Base-by-base conservation (phyloP, 495 filamentous ascomycete species). In the Neurospora sublineolata region DNA sequence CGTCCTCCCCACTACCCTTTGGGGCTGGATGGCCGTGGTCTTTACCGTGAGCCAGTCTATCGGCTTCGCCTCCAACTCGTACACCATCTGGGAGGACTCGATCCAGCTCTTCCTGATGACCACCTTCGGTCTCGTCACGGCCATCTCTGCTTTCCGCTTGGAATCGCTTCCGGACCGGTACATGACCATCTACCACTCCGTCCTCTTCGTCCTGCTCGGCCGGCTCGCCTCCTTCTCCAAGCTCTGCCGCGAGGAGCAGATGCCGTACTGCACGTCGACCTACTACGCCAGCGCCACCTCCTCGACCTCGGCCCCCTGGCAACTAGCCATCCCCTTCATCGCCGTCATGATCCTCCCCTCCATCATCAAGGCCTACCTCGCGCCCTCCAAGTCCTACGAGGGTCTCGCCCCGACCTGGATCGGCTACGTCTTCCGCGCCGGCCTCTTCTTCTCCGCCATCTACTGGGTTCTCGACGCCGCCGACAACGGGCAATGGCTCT, bases 11-110 rank as follows among this genome's bases (percentile, higher is more conserved):
- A 87, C 77, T n/a, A 90, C 89, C 0, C 79, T 93, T 69, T 98
- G 94, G 94, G 92, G 93, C 20, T 93, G 92, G 89, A 84, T 97
- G 69, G 89, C 92, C 1, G 79, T 94, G 46, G 77, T 94, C 36
- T 92, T 97, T 74, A 94, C 94, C 0, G 79, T 92, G 36, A 87
- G 88, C 74, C 93, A 96, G 78, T 95, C 92, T 18, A 81, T 92
- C 73, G 94, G 94, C 42, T 98, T 97, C 80, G 95, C 93, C 0
- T 94, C 95, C 5, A 99, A 98, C 78, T 98, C 95, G 2, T 99
- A 93, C 81, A 98, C 94, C 6, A 97, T 99, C 73, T 98, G 96
- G 96, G 95, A 99, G 82, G 96, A 98, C 75, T 91, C 93, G 20
- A 97, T 97, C 64, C 84, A 97, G n/a, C 82, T 94, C 3, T 96